A percentile compares a stretch with the other conserved stretches of the same genome.
Evolutionary conservation across 73 alveolate species (phyloP).

Genomic region (Effrenium voratum): DNA sequence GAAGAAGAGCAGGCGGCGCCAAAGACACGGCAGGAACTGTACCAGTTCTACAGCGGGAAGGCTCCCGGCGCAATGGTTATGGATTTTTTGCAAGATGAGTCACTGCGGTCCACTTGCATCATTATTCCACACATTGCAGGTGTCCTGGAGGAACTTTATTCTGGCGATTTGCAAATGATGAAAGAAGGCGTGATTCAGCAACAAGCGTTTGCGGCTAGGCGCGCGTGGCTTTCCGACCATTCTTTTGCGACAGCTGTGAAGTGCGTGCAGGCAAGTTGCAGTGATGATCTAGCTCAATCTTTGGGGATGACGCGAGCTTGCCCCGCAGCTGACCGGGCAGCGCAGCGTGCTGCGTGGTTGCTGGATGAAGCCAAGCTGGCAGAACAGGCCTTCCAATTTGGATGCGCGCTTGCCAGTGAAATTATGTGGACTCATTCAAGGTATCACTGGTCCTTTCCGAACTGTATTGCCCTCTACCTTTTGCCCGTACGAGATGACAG

Average conservation of each 20-base stretch:
- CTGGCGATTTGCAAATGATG: not conserved
- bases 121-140: not conserved
- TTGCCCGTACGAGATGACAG: not conserved
- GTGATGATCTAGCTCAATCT: not conserved
- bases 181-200: conserved; percentile 8
- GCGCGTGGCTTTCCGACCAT: not conserved
- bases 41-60: not conserved
- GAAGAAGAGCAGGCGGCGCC: not conserved
- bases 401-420: not conserved
- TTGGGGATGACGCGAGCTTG: not conserved
- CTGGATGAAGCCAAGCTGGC: not conserved
- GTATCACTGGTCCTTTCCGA: conserved; percentile 5
- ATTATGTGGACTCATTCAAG: not conserved
- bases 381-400: not conserved
- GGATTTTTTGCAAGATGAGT: not conserved
- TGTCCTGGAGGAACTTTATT: not conserved
- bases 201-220: not conserved
- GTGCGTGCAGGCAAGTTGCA: not conserved
- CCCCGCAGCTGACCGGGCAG: not conserved
- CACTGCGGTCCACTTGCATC: not conserved
- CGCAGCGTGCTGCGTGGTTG: not conserved
- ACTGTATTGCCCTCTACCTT: not conserved
- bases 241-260: not conserved
- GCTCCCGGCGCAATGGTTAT: conserved; percentile 10
- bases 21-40: not conserved